Conservation (phyloP, 2,329 filamentous ascomycete genomes). For the Cercospora janseana region DNA sequence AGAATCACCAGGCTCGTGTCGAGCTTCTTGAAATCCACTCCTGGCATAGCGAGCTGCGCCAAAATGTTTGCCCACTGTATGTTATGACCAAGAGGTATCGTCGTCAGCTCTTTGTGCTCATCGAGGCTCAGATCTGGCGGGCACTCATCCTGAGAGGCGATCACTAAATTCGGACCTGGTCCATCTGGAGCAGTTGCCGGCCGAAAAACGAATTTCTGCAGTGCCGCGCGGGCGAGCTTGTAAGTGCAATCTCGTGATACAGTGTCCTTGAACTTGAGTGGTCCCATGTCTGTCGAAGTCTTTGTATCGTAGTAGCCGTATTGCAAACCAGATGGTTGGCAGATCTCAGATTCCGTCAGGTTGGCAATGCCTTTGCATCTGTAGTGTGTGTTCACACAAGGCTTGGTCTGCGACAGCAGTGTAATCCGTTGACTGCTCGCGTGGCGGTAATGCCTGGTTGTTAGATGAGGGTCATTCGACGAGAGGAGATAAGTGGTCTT, state of each 20-base stretch:
- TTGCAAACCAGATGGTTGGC: slow-evolving; percentile 48
- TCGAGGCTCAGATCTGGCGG: slow-evolving; percentile 49
- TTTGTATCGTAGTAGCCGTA: slow-evolving; percentile 51
- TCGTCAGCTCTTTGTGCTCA: slow-evolving; percentile 56
- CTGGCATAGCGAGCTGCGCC: slow-evolving; percentile 53
- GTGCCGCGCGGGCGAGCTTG: slow-evolving; percentile 39
- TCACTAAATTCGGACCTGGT: slow-evolving; percentile 26
- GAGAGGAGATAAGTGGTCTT: slow-evolving; percentile 17
- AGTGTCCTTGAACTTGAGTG: slow-evolving; percentile 15
- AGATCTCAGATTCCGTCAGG: slow-evolving; percentile 43
- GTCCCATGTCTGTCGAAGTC: slow-evolving; percentile 4
- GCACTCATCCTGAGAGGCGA: slow-evolving; percentile 52
- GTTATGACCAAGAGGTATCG: slow-evolving; percentile 47
- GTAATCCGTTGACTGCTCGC: slow-evolving; percentile 30
- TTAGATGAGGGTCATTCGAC: slow-evolving; percentile 25
- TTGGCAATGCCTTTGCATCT: slow-evolving; percentile 41
- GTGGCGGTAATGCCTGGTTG: slow-evolving; percentile 4
- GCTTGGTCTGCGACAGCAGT: slow-evolving; percentile 50
- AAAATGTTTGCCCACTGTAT: slow-evolving; percentile 52
- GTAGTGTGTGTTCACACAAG: slow-evolving; percentile 52
- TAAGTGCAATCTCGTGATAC: slow-evolving; percentile 36
- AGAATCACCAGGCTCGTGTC: slow-evolving; percentile 51
- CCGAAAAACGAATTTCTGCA: slow-evolving; percentile 18
- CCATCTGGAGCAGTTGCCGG: slow-evolving; percentile 21
- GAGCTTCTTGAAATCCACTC: slow-evolving; percentile 59